Conservation (phyloP, 495 filamentous ascomycete species). For the Friedmanniomyces endolithicus region DNA sequence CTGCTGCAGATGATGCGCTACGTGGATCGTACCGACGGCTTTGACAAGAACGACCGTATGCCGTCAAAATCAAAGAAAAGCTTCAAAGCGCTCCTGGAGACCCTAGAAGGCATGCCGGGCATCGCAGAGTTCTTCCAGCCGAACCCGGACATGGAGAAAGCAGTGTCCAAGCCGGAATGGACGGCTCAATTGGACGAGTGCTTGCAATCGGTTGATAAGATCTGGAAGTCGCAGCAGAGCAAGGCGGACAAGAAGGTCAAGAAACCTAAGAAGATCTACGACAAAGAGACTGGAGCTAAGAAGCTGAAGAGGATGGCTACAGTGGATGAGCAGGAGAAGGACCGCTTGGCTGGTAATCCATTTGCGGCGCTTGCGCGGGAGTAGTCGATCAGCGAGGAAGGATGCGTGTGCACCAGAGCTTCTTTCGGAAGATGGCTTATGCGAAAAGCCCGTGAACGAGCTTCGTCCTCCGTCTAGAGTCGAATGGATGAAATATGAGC, state of each 20-base stretch:
- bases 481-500: no score
- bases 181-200: background rate
- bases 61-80: background rate
- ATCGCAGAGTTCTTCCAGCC: constrained; percentile 6
- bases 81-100: background rate
- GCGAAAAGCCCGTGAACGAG: no score
- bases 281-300: background rate
- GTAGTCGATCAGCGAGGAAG: no score
- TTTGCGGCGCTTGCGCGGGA: constrained; percentile 3
- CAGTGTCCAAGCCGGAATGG: background rate
- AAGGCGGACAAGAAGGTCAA: no score
- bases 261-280: no score
- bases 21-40: background rate
- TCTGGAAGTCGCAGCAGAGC: no score
- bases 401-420: no score
- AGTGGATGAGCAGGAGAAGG: background rate
- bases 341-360: background rate
- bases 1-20: constrained; percentile 7
- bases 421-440: no score
- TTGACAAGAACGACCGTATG: background rate
- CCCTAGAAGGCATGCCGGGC: constrained; percentile 2
- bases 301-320: background rate
- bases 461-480: no score
- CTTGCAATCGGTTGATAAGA: no score
- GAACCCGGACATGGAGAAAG: background rate